Conservation (phyloP, 2,329 filamentous ascomycete species). For the Scedosporium dehoogii region DNA sequence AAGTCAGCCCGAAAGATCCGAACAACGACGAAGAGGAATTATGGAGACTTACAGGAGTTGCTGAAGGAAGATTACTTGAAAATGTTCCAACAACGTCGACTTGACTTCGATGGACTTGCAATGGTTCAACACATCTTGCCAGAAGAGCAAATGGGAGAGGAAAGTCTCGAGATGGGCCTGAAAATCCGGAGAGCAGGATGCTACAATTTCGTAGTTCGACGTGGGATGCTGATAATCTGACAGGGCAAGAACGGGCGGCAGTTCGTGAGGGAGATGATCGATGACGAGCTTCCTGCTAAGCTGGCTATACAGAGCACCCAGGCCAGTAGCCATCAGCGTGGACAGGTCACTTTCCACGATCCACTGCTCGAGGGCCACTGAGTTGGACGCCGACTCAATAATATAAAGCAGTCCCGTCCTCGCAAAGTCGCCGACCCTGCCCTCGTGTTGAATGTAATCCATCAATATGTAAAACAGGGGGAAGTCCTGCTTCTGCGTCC, state of each 20-base stretch:
- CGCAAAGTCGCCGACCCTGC: conserved; percentile 90
- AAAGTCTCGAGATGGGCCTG: conserved; percentile 87
- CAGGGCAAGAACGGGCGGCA: conserved; percentile 76
- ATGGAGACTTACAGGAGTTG: conserved; percentile 60
- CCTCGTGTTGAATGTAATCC: conserved; percentile 94
- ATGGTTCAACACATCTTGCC: conserved; percentile 96
- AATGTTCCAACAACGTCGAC: conserved; percentile 88
- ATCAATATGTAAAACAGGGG: conserved; percentile 92
- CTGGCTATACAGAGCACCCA: conserved; percentile 66
- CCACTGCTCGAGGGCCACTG: conserved; percentile 80
- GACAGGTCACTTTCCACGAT: conserved; percentile 94
- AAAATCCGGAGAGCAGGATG: conserved; percentile 64
- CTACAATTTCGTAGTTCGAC: conserved; percentile 61
- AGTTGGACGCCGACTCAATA: conserved; percentile 83
- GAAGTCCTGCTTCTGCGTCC: conserved; percentile 84
- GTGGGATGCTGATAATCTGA: conserved; percentile 76
- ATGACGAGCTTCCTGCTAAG: conserved; percentile 72
- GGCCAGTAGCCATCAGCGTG: conserved; percentile 90
- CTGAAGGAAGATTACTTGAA: conserved; percentile 91
- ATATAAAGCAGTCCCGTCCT: conserved; percentile 90
- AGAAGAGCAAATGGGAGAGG: conserved; percentile 88
- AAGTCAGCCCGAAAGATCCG: neutral
- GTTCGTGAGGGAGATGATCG: conserved; percentile 59
- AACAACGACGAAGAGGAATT: conserved; percentile 10
- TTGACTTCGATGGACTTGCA: conserved; percentile 88